Conservation (phyloP, 495 filamentous ascomycete genomes). For the Hypomontagnella monticulosa region DNA sequence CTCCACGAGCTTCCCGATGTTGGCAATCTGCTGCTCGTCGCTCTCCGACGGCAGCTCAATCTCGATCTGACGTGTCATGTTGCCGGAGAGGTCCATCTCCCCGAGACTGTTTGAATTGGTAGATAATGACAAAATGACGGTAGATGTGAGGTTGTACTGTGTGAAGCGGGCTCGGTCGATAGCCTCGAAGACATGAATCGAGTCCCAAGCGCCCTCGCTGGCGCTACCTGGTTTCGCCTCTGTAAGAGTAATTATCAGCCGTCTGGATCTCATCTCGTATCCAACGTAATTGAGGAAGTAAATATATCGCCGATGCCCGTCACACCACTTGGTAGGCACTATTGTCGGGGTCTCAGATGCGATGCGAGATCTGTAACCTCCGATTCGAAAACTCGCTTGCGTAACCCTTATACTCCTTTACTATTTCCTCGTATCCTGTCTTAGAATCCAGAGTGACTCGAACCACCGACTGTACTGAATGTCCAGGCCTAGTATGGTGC, state of each 20-base stretch:
- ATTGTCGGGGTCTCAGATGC: slow-evolving; percentile 25
- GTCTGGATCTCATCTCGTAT: slow-evolving; percentile 26
- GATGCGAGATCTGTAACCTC: slow-evolving; percentile 38
- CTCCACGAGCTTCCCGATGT: slow-evolving; percentile 94
- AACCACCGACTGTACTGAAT: background rate
- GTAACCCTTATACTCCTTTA: slow-evolving; percentile 6
- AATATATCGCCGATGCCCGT: slow-evolving; percentile 29
- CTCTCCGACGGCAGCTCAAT: slow-evolving; percentile 87
- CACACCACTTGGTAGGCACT: slow-evolving; percentile 8
- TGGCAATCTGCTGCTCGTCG: slow-evolving; percentile 93
- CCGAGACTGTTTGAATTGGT: slow-evolving; percentile 77
- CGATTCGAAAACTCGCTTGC: slow-evolving; percentile 8
- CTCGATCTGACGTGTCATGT: slow-evolving; percentile 97
- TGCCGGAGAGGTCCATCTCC: slow-evolving; percentile 91
- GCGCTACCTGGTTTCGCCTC: slow-evolving; percentile 69
- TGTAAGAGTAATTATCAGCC: slow-evolving; percentile 37
- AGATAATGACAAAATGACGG: slow-evolving; percentile 90
- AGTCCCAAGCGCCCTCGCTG: slow-evolving; percentile 91
- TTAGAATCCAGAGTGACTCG: slow-evolving; percentile 12
- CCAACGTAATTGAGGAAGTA: slow-evolving; percentile 10
- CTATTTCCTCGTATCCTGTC: slow-evolving; percentile 28
- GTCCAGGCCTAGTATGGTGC: slow-evolving; percentile 5
- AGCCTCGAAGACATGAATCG: slow-evolving; percentile 98
- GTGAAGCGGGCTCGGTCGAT: slow-evolving; percentile 87
- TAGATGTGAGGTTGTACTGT: slow-evolving; percentile 97